Conservation (phyloP, 441 rosid genomes). For the Daphne laureola region DNA sequence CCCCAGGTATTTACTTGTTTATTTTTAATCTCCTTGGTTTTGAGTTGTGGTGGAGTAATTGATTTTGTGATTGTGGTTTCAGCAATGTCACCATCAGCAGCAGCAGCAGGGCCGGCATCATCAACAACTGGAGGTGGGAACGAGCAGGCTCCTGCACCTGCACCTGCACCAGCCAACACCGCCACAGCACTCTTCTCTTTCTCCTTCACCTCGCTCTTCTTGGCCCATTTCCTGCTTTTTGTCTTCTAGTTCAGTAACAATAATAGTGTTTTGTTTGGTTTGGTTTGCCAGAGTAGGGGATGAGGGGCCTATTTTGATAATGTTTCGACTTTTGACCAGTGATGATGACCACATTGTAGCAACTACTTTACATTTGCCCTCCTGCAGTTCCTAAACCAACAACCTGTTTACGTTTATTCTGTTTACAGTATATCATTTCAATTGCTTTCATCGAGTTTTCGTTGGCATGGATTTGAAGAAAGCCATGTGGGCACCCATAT, state of each 20-base stretch:
- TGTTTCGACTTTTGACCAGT: constrained; percentile 11
- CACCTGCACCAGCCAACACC: constrained; percentile 29
- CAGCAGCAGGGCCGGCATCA: constrained; percentile 9
- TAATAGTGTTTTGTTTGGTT: constrained; percentile 2
- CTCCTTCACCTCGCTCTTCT: constrained; percentile 16
- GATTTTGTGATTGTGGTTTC: neutral
- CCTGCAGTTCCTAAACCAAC: too few relatives aligned
- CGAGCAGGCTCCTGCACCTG: constrained; percentile 20
- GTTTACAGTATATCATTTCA: too few relatives aligned
- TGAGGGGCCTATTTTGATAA: constrained; percentile 18
- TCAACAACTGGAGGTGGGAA: neutral
- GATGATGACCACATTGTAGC: constrained; percentile 7
- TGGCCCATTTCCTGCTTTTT: constrained; percentile 14
- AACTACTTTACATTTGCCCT: neutral
- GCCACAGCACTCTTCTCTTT: constrained; percentile 14
- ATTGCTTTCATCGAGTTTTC: too few relatives aligned
- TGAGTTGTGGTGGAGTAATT: too few relatives aligned
- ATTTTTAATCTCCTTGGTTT: neutral
- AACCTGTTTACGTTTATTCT: too few relatives aligned
- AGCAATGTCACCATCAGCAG: constrained; percentile 15
- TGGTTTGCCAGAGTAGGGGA: neutral
- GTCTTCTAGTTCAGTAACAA: constrained; percentile 7
- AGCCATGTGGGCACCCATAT: too few relatives aligned
- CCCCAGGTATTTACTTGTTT: constrained; percentile 33
- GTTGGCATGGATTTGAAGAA: too few relatives aligned